A percentile compares a stretch with the other conserved stretches of the same genome.
Conservation (phyloP, 345 rosid genomes). For the Isatis tinctoria region DNA sequence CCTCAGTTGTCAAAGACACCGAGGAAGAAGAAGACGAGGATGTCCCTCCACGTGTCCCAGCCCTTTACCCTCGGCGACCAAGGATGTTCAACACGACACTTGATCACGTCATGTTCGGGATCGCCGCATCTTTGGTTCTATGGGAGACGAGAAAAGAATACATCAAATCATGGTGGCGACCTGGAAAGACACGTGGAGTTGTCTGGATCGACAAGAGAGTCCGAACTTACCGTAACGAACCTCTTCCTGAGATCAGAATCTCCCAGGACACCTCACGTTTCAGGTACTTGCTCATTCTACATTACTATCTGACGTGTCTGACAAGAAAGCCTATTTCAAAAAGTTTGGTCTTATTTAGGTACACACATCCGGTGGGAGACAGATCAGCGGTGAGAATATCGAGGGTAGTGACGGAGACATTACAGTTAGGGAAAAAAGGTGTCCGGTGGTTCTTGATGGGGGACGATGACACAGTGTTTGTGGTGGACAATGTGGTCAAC, state of each 20-base stretch:
- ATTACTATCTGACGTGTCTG: not conserved
- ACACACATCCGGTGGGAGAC: conserved; percentile 59
- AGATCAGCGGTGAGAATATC: conserved; percentile 76
- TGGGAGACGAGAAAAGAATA: conserved; percentile 80
- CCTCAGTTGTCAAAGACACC: not conserved
- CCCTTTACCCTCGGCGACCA: conserved; percentile 9
- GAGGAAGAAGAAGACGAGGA: conserved; percentile 9
- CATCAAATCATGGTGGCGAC: conserved; percentile 81
- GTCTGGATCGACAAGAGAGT: conserved; percentile 72
- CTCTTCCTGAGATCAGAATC: conserved; percentile 59
- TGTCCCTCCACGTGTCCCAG: not conserved
- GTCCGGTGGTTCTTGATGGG: conserved; percentile 89
- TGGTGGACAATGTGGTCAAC: conserved; percentile 63
- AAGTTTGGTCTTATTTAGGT: conserved; percentile 24
- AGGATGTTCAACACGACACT: conserved; percentile 41
- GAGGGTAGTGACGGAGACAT: conserved; percentile 67
- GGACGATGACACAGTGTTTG: conserved; percentile 72
- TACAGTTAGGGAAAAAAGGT: conserved; percentile 56
- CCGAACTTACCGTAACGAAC: conserved; percentile 34
- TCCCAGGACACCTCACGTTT: conserved; percentile 62
- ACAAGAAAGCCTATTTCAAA: not conserved
- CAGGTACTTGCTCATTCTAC: conserved; percentile 34
- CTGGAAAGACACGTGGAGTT: conserved; percentile 57
- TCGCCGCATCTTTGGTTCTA: conserved; percentile 59
- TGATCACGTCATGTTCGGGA: conserved; percentile 69